Evolutionary conservation across 352 stramenopile species (phyloP), one percentile per base, ranked within the genome.

Genomic region (Albugo candida): DNA sequence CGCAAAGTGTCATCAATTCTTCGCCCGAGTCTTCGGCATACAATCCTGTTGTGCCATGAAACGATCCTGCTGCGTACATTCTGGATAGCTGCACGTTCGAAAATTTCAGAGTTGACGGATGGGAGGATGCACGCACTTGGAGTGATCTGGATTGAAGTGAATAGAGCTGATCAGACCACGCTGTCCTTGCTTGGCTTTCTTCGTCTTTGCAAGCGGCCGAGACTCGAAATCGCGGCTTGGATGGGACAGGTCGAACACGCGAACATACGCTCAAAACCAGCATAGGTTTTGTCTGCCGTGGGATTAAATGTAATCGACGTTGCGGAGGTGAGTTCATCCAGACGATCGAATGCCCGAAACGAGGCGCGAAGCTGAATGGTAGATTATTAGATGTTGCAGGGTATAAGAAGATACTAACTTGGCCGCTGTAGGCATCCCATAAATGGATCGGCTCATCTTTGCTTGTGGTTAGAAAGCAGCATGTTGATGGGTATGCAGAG

Each of bases 401-500:
- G 35, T 47, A 36, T 21, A 5, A 55, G 8, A 31, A 4, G 45
- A 4, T 19, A 17, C 11, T n/a, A 31, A 65, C 58, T 16, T 53
- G 55, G 11, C 84, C 84, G 0, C 62, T 93, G 57, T 87, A 95
- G 31, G 84, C 84, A 55, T 94, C 83, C 83, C 83, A 95, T 58
- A 95, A 70, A 63, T 95, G 83, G 43, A 95, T 63, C 2, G 84
- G 84, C 20, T 91, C 76, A 54, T 92, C 81, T 48, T 74, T 74
- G 59, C 69, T 83, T 21, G 80, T 88, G 54, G 58, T 81, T 43
- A 86, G 59, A 59, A 94, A 95, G 53, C 84, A 76, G 54, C 82
- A 92, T 19, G 71, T 82, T 42, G 56, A 62, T 10, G 81, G 80
- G 39, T 85, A 62, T 17, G 51, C 41, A 19, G 78, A 93, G 40